Base-by-base conservation (phyloP, 2,329 filamentous ascomycete species). In the Scopulariopsis brevicaulis region DNA sequence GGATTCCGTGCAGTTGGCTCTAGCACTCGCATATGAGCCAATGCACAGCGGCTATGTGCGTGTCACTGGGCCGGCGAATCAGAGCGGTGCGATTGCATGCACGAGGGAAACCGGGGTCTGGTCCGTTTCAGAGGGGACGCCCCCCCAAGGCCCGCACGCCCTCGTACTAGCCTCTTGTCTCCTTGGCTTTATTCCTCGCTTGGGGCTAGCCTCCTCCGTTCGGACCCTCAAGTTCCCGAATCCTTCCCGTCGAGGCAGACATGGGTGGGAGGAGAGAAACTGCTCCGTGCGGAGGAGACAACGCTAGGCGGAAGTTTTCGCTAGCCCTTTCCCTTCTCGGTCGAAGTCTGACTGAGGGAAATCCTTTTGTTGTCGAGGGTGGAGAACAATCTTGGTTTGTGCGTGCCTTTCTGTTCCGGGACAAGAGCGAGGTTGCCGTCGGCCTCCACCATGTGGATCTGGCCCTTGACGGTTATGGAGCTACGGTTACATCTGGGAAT, bases 31-130 rank as follows among this genome's bases (percentile, higher is more conserved):
- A 57, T 57, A 40, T 48, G 55, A 57, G 28, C 55, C 55, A 57
- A 57, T 57, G 55, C 55, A 57, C 55, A 57, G 55, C 55, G 55
- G 55, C 55, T 53, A 57, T 57, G 55, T 57, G 40, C 55, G 55
- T 57, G 55, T 43, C 55, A 43, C 28, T 24, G 20, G 32, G 20
- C n/a, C 24, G 25, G 20, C 55, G 40, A 57, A 57, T 53, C 24
- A 57, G 34, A 46, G 20, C 7, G 28, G 25, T 11, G 46, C 20
- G 8, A 40, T 52, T n/a, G 34, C 2, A 34, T 53, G 51, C 51
- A 35, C 55, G n/a, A 53, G 55, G 55, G 55, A 34, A 56, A 43
- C 46, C 22, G 48, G 34, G 55, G 55, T 57, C 37, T 24, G 20
- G 48, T 51, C n/a, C 11, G 55, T 57, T 57, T 57, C 55, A 57